These are phyloP conservation scores for Neurospora africana DNA, from an alignment of 495 filamentous ascomycete genomes.

Conservation along the genomic window DNA sequence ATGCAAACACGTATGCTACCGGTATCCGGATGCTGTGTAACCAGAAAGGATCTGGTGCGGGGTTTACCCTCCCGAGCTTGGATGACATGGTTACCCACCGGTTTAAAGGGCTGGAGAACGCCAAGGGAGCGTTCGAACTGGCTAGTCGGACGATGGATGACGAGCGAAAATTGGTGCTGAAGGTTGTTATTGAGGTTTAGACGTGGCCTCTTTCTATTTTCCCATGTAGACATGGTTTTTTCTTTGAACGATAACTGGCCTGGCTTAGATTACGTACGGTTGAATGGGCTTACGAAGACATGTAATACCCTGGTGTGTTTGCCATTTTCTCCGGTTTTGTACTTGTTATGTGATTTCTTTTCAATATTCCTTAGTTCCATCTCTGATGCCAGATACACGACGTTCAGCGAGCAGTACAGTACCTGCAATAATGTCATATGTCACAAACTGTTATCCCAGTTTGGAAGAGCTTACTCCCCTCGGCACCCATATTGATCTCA, in stretches of 20 bases:
- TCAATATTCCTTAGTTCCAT: not conserved
- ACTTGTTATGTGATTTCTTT: not conserved
- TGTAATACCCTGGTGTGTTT: not conserved
- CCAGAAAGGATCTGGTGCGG: conserved; percentile 33
- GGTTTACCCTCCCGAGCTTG: conserved; percentile 50
- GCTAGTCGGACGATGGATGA: conserved; percentile 74
- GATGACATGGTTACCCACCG: conserved; percentile 68
- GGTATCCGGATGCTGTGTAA: conserved; percentile 59
- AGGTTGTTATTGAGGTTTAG: conserved; percentile 65
- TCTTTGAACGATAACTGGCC: not conserved
- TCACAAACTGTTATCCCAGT: too few species aligned
- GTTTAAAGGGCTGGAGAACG: conserved; percentile 53
- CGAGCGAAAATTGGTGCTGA: conserved; percentile 66
- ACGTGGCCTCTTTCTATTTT: not conserved
- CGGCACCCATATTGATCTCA: too few species aligned
- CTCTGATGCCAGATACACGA: not conserved
- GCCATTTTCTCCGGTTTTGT: not conserved
- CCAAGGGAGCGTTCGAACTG: conserved; percentile 64
- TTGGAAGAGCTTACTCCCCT: too few species aligned
- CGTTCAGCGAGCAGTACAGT: not conserved
- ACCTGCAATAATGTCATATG: not conserved
- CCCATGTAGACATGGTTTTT: not conserved
- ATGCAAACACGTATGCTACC: conserved; percentile 77
- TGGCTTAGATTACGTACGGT: not conserved
- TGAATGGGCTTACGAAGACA: not conserved